These are phyloP conservation scores for Cucumis melo DNA, from an alignment of 306 rosid genomes.

Conservation along the genomic window DNA sequence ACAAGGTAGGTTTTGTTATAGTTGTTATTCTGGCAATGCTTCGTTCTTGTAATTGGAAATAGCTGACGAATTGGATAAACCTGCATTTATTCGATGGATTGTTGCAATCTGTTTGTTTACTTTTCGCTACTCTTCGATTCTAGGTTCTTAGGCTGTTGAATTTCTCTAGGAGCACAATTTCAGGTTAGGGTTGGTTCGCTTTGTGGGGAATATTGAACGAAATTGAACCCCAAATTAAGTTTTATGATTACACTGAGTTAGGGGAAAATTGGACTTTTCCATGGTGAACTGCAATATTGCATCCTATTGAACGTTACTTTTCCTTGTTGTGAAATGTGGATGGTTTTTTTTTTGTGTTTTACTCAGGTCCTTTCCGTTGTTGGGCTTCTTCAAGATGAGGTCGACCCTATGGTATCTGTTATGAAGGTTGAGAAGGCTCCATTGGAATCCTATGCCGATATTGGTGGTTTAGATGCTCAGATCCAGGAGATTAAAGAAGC, in stretches of 20 bases:
- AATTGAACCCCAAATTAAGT: not conserved
- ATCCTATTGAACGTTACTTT: not conserved
- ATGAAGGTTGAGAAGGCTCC: slow-evolving; percentile 99
- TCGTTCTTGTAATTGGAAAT: not conserved
- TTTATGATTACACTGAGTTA: not conserved
- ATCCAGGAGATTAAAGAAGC: slow-evolving; percentile 99
- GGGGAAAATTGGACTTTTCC: not conserved
- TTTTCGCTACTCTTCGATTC: not conserved
- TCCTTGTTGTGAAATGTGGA: not conserved
- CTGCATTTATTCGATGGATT: not conserved
- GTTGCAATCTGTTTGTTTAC: not conserved
- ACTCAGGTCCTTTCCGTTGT: slow-evolving; percentile 87
- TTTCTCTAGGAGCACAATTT: not conserved
- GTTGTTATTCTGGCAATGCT: not conserved
- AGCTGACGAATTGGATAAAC: not conserved
- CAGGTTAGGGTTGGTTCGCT: not conserved
- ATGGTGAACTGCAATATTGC: not conserved
- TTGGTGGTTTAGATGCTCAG: slow-evolving; percentile 99
- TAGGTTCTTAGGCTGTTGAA: not conserved
- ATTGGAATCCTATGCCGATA: slow-evolving; percentile 88
- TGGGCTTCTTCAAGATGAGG: slow-evolving; percentile 98
- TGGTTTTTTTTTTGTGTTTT: not conserved
- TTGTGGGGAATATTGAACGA: not conserved
- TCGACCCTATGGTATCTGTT: slow-evolving; percentile 86
- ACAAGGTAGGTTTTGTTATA: slow-evolving; percentile 39